Percentiles rank a stretch among this genome's conserved stretches.
These are phyloP conservation scores for Dimocarpus longan DNA, from an alignment of 345 rosid genomes.

Conservation along the genomic window DNA sequence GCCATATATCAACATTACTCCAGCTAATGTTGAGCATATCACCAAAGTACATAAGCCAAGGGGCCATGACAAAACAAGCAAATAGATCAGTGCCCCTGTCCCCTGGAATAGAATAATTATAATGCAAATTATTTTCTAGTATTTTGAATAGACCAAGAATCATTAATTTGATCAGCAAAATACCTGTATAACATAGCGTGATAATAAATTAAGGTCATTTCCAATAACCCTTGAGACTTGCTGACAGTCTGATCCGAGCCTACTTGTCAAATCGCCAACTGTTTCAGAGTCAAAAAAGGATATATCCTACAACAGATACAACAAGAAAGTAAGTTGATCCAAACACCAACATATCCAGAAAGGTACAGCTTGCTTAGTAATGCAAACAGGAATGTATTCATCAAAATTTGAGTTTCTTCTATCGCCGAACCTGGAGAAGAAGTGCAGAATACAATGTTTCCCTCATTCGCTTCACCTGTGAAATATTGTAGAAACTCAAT, in stretches of 20 bases:
- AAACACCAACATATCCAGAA: conserved; percentile 6
- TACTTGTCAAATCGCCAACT: conserved; percentile 96
- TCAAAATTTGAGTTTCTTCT: conserved; percentile 19
- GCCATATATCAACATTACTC: conserved; percentile 79
- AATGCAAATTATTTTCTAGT: conserved; percentile 26
- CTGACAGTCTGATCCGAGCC: conserved; percentile 99
- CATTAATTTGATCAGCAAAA: conserved; percentile 15
- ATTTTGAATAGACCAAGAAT: conserved; percentile 9
- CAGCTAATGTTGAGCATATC: conserved; percentile 74
- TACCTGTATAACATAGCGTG: conserved; percentile 93
- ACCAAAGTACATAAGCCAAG: conserved; percentile 80
- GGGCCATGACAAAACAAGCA: conserved; percentile 80
- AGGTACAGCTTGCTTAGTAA: conserved; percentile 16
- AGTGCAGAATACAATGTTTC: conserved; percentile 86
- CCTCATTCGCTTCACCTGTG: conserved; percentile 95
- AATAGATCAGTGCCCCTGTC: conserved; percentile 80
- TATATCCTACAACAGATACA: conserved; percentile 61
- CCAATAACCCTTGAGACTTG: conserved; percentile 96
- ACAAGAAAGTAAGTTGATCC: conserved; percentile 19
- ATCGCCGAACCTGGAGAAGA: conserved; percentile 72
- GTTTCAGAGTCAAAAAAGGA: conserved; percentile 93
- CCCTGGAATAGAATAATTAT: conserved; percentile 56
- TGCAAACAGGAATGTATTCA: conserved; percentile 13
- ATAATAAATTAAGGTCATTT: conserved; percentile 84
- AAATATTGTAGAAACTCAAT: conserved; percentile 17